Conservation (phyloP, 2,329 filamentous ascomycete genomes). For the Trichophyton equinum region DNA sequence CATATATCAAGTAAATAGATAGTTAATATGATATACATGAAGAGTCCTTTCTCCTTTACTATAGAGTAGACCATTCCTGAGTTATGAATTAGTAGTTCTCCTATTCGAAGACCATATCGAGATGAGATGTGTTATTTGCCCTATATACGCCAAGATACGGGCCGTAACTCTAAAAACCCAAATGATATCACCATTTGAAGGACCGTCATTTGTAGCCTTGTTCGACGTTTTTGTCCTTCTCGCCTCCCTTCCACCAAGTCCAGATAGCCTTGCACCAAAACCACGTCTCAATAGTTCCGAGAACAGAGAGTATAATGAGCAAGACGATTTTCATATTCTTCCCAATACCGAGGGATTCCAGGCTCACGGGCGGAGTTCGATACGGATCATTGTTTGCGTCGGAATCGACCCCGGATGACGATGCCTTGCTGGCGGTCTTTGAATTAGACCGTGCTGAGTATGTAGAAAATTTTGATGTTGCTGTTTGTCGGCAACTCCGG, state of each 20-base stretch:
- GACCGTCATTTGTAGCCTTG: not conserved
- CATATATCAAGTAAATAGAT: too few relatives aligned
- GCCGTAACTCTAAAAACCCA: not conserved
- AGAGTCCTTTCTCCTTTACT: too few relatives aligned
- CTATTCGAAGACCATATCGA: too few relatives aligned
- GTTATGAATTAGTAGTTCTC: too few relatives aligned
- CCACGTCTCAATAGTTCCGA: not conserved
- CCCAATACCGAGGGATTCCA: not conserved
- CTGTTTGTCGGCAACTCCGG: not conserved
- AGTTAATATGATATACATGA: too few relatives aligned
- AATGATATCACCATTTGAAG: not conserved
- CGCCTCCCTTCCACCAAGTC: slow-evolving; percentile 3
- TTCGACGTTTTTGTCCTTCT: not conserved
- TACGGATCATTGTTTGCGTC: not conserved
- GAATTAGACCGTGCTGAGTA: not conserved
- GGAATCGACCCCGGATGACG: not conserved
- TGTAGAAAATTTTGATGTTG: not conserved
- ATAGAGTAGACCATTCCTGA: too few relatives aligned
- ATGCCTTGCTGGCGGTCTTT: not conserved
- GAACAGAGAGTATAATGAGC: not conserved
- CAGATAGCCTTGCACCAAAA: not conserved
- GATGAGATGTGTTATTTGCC: too few relatives aligned
- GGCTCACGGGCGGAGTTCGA: not conserved
- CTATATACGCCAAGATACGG: too few relatives aligned
- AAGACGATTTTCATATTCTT: not conserved